phyloP scores from a whole-genome alignment of 2,329 filamentous ascomycete species.

The Aspergillus intermedius region DNA sequence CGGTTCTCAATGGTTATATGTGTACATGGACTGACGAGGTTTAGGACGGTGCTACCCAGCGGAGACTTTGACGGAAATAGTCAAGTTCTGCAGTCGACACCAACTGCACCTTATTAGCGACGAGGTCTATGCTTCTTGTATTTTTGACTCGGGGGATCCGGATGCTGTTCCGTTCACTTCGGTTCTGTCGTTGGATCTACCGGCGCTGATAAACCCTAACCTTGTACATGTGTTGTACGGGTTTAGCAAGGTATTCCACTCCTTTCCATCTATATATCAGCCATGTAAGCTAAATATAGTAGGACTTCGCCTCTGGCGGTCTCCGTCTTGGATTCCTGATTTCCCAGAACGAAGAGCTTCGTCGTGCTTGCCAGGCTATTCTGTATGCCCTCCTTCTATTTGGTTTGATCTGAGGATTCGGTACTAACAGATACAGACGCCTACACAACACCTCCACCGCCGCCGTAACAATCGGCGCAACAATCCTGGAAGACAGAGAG shows the following conservation, averaged over 20 bases:
- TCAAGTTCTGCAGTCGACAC: slow-evolving; percentile 45
- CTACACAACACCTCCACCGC: slow-evolving; percentile 21
- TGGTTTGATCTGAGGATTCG: too few relatives aligned
- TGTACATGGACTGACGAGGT: slow-evolving; percentile 4
- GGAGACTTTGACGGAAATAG: slow-evolving; percentile 37
- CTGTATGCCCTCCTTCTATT: slow-evolving; percentile 11
- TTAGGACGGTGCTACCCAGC: slow-evolving; percentile 40
- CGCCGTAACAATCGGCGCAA: slow-evolving; percentile 23
- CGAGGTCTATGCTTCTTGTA: slow-evolving; percentile 51
- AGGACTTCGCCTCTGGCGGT: slow-evolving; percentile 28
- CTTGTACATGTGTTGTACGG: slow-evolving; percentile 47
- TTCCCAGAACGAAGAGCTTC: slow-evolving; percentile 19
- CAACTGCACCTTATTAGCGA: slow-evolving; percentile 50
- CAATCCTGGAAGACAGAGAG: slow-evolving; percentile 27
- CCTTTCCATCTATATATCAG: neutral
- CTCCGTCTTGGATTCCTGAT: slow-evolving; percentile 24
- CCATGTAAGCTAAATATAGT: neutral
- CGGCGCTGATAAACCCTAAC: slow-evolving; percentile 40
- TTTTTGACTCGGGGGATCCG: slow-evolving; percentile 37
- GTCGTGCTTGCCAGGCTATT: slow-evolving; percentile 20
- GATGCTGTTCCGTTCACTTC: slow-evolving; percentile 39
- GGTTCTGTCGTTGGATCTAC: slow-evolving; percentile 37
- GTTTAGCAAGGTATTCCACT: slow-evolving; percentile 28
- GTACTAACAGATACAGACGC: slow-evolving; percentile 11
- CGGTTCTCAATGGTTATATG: too few relatives aligned